Conservation (phyloP, 805 yeast species). For the Pichia exigua region DNA sequence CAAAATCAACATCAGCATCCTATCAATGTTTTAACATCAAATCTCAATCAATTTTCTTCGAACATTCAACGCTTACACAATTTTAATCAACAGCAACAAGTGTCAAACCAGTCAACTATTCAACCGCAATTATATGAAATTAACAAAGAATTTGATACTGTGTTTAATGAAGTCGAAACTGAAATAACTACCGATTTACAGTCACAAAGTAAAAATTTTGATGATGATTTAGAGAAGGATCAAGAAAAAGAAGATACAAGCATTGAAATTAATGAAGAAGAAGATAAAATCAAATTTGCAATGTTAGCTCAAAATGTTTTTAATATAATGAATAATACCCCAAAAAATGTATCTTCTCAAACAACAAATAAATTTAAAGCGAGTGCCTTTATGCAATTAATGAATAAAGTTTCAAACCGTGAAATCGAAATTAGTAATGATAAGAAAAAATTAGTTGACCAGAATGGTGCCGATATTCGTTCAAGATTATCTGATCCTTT, state of each 20-base stretch:
- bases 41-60: neutral
- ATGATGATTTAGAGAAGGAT: neutral
- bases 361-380: slow-evolving; percentile 32
- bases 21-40: neutral
- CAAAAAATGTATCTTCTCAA: slow-evolving; percentile 20
- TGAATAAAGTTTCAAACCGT: slow-evolving; percentile 32
- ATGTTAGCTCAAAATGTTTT: slow-evolving; percentile 33
- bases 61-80: neutral
- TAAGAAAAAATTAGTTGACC: slow-evolving; percentile 34
- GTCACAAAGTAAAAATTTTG: slow-evolving; percentile 2
- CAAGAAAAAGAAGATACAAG: slow-evolving; percentile 1
- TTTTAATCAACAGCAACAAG: neutral
- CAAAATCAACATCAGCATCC: neutral
- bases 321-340: slow-evolving; percentile 30
- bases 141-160: slow-evolving; percentile 18
- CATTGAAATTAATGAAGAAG: slow-evolving; percentile 16
- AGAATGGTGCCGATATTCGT: slow-evolving; percentile 29
- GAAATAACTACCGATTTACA: slow-evolving; percentile 10
- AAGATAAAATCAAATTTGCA: slow-evolving; percentile 32
- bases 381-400: slow-evolving; percentile 34
- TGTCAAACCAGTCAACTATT: neutral
- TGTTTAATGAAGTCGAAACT: slow-evolving; percentile 25
- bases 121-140: neutral
- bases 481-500: slow-evolving; percentile 23
- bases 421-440: slow-evolving; percentile 31